Conservation (phyloP, 2,329 filamentous ascomycete genomes). For the Xylaria sp. region DNA sequence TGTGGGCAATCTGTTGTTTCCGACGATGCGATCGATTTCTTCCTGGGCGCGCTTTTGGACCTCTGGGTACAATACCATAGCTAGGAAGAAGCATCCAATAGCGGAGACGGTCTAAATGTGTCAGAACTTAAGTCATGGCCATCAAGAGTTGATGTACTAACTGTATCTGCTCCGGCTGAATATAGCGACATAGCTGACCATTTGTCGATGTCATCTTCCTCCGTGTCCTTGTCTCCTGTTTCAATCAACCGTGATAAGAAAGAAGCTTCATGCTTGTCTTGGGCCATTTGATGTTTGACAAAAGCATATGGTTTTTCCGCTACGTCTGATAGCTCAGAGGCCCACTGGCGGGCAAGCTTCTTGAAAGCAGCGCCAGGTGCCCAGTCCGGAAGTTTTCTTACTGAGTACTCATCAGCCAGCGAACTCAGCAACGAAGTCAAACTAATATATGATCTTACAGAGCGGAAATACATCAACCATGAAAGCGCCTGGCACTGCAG, state of each 20-base stretch:
- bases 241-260: slow-evolving; percentile 40
- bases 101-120: slow-evolving; percentile 12
- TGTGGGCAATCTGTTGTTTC: slow-evolving; percentile 44
- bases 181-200: slow-evolving; percentile 41
- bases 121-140: neutral
- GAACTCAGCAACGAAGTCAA: neutral
- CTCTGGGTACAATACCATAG: slow-evolving; percentile 59
- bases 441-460: slow-evolving; percentile 7
- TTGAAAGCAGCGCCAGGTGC: slow-evolving; percentile 31
- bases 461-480: slow-evolving; percentile 45
- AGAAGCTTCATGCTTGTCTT: slow-evolving; percentile 36
- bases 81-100: slow-evolving; percentile 55
- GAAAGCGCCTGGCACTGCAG: slow-evolving; percentile 41
- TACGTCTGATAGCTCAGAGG: slow-evolving; percentile 11
- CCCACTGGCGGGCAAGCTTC: slow-evolving; percentile 22
- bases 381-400: slow-evolving; percentile 30
- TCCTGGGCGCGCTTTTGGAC: slow-evolving; percentile 52
- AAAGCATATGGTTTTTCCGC: slow-evolving; percentile 30
- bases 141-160: slow-evolving; percentile 5
- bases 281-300: slow-evolving; percentile 36
- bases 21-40: slow-evolving; percentile 45
- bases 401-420: slow-evolving; percentile 1
- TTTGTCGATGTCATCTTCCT: slow-evolving; percentile 35
- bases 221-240: slow-evolving; percentile 25
- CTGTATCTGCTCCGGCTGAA: slow-evolving; percentile 42